phyloP scores from a whole-genome alignment of 1,139 yeast species.

The Taphrina deformans region DNA sequence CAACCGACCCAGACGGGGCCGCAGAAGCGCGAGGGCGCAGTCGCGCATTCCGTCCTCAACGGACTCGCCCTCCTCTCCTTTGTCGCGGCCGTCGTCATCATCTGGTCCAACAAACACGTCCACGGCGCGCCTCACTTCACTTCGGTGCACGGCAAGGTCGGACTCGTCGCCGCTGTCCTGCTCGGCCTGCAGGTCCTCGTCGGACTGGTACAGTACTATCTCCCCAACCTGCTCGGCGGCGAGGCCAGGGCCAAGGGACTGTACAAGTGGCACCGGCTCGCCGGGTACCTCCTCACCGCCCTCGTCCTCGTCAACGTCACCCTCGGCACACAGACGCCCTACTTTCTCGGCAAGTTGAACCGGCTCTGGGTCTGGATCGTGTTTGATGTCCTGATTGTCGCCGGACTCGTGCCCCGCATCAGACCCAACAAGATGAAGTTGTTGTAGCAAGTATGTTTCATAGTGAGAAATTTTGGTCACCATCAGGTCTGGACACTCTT shows the following conservation, averaged over 20 bases:
- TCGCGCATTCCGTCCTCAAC: slow-evolving; percentile 43
- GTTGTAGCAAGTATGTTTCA: too few species aligned
- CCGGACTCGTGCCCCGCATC: slow-evolving; percentile 35
- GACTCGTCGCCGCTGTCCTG: slow-evolving; percentile 40
- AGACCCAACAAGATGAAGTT: slow-evolving; percentile 32
- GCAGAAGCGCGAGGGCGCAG: slow-evolving; percentile 42
- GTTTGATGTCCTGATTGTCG: slow-evolving; percentile 31
- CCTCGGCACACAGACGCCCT: slow-evolving; percentile 43
- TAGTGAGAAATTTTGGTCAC: too few species aligned
- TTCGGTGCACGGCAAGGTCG: slow-evolving; percentile 44
- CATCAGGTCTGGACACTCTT: too few species aligned
- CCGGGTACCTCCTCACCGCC: slow-evolving; percentile 42
- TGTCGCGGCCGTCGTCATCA: slow-evolving; percentile 40
- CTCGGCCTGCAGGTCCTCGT: slow-evolving; percentile 39
- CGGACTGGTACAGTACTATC: slow-evolving; percentile 43
- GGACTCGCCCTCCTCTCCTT: slow-evolving; percentile 38
- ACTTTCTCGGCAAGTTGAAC: slow-evolving; percentile 14
- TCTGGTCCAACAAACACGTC: slow-evolving; percentile 42
- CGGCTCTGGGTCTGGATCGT: slow-evolving; percentile 30
- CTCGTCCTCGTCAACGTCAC: slow-evolving; percentile 40
- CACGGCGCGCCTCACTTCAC: slow-evolving; percentile 41
- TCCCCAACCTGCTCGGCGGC: slow-evolving; percentile 43
- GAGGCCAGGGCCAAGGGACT: slow-evolving; percentile 41
- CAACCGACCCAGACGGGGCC: slow-evolving; percentile 40
- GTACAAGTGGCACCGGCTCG: slow-evolving; percentile 44